Conservation (phyloP, 2,329 filamentous ascomycete species). For the Periconia sp. region DNA sequence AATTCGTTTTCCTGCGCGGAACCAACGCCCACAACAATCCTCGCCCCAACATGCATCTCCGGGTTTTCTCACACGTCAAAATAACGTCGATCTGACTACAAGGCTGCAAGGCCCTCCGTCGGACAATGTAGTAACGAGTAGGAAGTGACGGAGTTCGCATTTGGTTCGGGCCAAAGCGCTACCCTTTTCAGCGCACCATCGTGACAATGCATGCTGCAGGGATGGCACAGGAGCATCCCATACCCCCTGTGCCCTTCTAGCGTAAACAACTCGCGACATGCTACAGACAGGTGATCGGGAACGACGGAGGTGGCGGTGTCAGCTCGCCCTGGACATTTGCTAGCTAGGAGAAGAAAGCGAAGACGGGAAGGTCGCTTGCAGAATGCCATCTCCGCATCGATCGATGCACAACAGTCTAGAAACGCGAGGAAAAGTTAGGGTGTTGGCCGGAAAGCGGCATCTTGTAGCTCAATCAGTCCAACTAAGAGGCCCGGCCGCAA, state of each 20-base stretch:
- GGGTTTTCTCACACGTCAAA: background rate
- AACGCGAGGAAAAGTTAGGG: too few species aligned
- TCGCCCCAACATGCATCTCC: background rate
- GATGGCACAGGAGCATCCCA: background rate
- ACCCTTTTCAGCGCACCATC: background rate
- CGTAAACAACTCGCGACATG: constrained; percentile 1
- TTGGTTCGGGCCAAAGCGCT: background rate
- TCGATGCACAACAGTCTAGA: too few species aligned
- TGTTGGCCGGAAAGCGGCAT: too few species aligned
- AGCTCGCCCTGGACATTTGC: background rate
- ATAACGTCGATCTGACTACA: too few species aligned
- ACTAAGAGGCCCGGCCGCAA: too few species aligned
- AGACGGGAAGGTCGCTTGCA: background rate
- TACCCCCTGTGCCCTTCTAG: background rate
- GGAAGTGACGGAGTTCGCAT: background rate
- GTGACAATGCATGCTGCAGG: background rate
- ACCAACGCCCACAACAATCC: too few species aligned
- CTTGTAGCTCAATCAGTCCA: too few species aligned
- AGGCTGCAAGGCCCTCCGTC: too few species aligned
- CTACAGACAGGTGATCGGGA: constrained; percentile 3
- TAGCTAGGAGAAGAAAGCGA: background rate
- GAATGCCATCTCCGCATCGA: too few species aligned
- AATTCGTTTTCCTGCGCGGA: too few species aligned
- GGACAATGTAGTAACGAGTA: too few species aligned
- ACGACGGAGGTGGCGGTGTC: constrained; percentile 14